phyloP scores from a whole-genome alignment of 257 asterid genomes.

The Przewalskia tangutica region DNA sequence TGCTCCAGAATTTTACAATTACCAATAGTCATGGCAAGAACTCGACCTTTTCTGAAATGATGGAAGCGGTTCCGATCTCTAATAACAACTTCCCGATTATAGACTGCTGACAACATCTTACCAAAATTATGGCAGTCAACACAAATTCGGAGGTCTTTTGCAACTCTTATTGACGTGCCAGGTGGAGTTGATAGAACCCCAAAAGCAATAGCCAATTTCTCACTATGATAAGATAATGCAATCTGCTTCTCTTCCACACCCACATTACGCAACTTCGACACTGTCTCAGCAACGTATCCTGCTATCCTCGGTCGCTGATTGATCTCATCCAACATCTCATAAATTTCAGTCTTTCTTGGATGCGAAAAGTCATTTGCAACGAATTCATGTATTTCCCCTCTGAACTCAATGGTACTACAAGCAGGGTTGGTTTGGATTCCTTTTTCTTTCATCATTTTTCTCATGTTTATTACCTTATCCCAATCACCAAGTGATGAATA shows the following conservation, averaged over 20 bases:
- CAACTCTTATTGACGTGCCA: conserved; percentile 59
- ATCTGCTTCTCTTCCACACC: conserved; percentile 18
- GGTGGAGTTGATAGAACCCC: conserved; percentile 74
- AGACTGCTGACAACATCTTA: conserved; percentile 54
- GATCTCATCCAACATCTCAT: conserved; percentile 57
- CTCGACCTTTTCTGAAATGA: conserved; percentile 56
- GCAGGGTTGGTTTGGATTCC: conserved; percentile 53
- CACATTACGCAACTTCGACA: conserved; percentile 30
- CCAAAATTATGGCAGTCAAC: conserved; percentile 71
- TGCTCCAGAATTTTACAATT: neutral
- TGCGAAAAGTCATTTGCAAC: conserved; percentile 59
- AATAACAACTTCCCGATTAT: conserved; percentile 50
- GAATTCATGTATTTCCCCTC: conserved; percentile 60
- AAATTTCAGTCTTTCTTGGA: conserved; percentile 41
- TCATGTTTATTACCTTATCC: conserved; percentile 55
- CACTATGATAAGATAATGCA: conserved; percentile 60
- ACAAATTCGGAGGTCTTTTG: conserved; percentile 67
- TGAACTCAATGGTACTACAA: conserved; percentile 54
- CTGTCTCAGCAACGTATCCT: conserved; percentile 60
- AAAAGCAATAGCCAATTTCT: conserved; percentile 83
- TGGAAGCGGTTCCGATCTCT: conserved; percentile 74
- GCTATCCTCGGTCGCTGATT: conserved; percentile 71
- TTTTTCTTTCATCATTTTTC: conserved; percentile 54
- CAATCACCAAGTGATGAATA: conserved; percentile 44
- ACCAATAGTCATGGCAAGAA: conserved; percentile 81